Evolutionary conservation across 108 stramenopile genomes (phyloP).

Genomic region (Craspedostauros australis): DNA sequence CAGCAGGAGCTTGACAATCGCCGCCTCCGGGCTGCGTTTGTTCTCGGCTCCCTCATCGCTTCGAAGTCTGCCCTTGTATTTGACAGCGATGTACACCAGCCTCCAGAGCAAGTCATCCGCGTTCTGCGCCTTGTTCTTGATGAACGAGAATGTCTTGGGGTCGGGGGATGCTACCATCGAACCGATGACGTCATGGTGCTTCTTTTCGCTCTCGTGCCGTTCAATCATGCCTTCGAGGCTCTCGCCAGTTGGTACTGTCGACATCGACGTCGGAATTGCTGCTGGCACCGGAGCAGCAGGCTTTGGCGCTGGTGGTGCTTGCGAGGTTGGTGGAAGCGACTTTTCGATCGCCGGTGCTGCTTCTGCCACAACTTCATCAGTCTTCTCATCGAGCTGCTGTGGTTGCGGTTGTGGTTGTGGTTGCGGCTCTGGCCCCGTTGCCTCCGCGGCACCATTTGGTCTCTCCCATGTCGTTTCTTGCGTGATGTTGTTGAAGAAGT

Average conservation of each 20-base stretch:
- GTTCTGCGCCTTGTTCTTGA: constrained; percentile 24
- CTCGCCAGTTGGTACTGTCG: not conserved
- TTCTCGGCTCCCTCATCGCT: constrained; percentile 53
- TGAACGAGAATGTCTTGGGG: constrained; percentile 35
- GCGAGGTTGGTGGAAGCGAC: not conserved
- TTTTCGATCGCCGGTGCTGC: not conserved
- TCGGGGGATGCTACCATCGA: constrained; percentile 25
- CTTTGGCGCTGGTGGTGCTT: not conserved
- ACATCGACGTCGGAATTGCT: not conserved
- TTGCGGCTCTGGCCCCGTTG: too few species aligned
- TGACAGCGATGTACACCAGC: constrained; percentile 61
- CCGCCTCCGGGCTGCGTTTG: constrained; percentile 44
- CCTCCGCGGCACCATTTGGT: too few species aligned
- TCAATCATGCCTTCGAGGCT: constrained; percentile 18
- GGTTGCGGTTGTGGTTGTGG: too few species aligned
- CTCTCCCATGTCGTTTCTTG: constrained; percentile 27
- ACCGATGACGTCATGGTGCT: constrained; percentile 33
- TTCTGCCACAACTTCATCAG: not conserved
- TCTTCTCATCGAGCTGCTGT: too few species aligned
- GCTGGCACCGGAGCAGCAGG: not conserved
- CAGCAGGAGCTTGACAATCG: constrained; percentile 62
- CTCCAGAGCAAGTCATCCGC: constrained; percentile 57
- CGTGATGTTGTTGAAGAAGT: constrained; percentile 41
- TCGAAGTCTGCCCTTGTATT: constrained; percentile 52
- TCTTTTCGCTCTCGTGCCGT: constrained; percentile 6